Conservation (phyloP, 176 grass and related monocot genomes). For the Leersia perrieri region DNA sequence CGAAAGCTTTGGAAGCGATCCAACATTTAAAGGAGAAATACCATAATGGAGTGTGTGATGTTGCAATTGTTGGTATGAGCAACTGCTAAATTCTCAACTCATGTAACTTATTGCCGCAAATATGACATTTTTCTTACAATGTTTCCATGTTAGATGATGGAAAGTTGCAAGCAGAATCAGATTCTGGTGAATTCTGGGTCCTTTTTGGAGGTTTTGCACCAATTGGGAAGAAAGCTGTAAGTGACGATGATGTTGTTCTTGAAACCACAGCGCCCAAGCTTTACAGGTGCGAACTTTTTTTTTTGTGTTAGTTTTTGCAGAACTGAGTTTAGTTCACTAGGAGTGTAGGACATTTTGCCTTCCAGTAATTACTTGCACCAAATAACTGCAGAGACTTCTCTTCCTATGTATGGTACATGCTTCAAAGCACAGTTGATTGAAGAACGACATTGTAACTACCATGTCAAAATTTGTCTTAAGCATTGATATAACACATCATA, state of each 20-base stretch:
- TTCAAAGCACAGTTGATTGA: not conserved
- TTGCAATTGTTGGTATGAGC: slow-evolving; percentile 88
- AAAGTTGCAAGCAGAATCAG: slow-evolving; percentile 82
- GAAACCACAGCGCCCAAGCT: slow-evolving; percentile 70
- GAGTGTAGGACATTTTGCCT: not conserved
- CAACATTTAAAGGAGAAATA: slow-evolving; percentile 94
- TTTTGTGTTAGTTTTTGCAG: not conserved
- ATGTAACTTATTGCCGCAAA: not conserved
- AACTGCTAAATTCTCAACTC: not conserved
- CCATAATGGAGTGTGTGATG: slow-evolving; percentile 76
- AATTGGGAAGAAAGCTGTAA: slow-evolving; percentile 70
- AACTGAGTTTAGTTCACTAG: not conserved
- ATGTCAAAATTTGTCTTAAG: not conserved
- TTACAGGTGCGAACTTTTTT: slow-evolving; percentile 70
- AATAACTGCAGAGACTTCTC: not conserved
- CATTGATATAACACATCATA: not conserved
- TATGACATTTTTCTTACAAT: slow-evolving; percentile 22
- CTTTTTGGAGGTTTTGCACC: slow-evolving; percentile 97
- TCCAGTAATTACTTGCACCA: not conserved
- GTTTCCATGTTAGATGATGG: slow-evolving; percentile 67
- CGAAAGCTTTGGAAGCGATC: slow-evolving; percentile 90
- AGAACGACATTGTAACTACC: not conserved
- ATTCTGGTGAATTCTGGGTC: slow-evolving; percentile 98
- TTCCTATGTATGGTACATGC: not conserved
- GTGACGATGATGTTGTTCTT: slow-evolving; percentile 73